These are phyloP conservation scores for Liriodendron chinense DNA, from an alignment of 164 flowering plant genomes.

Conservation along the genomic window DNA sequence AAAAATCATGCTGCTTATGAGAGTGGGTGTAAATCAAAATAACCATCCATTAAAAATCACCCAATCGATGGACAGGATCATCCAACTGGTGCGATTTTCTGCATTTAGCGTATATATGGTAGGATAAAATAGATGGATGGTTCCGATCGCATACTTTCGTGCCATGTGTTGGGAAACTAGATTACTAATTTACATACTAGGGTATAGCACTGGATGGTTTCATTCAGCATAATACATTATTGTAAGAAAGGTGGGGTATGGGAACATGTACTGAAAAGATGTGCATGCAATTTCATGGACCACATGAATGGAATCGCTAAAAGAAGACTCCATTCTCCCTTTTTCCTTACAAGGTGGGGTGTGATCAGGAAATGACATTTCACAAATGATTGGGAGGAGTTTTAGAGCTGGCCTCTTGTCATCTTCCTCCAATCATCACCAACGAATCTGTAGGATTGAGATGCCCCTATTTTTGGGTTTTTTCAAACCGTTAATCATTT, in stretches of 20 bases:
- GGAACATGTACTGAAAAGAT: not conserved
- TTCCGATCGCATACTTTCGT: not conserved
- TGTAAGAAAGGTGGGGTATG: not conserved
- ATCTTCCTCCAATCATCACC: slow-evolving; percentile 9
- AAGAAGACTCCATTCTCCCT: slow-evolving; percentile 4
- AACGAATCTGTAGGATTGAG: slow-evolving; percentile 8
- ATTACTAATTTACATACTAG: not conserved
- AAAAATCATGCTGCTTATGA: no score
- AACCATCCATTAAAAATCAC: no score
- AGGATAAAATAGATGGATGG: not conserved
- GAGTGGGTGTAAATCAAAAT: no score
- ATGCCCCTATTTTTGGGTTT: slow-evolving; percentile 11
- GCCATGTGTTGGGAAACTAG: not conserved
- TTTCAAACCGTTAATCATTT: not conserved
- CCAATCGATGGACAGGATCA: not conserved
- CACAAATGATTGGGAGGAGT: slow-evolving; percentile 18
- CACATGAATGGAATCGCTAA: slow-evolving; percentile 19
- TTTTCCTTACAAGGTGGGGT: slow-evolving; percentile 14
- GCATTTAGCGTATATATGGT: not conserved
- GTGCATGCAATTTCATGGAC: slow-evolving; percentile 11
- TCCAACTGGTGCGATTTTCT: not conserved
- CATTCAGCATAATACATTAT: not conserved
- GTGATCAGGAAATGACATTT: slow-evolving; percentile 8
- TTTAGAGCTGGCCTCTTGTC: slow-evolving; percentile 13
- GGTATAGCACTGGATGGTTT: not conserved